Conservation (phyloP, 1,139 yeast genomes). For the Scheffersomyces illinoinensis region DNA sequence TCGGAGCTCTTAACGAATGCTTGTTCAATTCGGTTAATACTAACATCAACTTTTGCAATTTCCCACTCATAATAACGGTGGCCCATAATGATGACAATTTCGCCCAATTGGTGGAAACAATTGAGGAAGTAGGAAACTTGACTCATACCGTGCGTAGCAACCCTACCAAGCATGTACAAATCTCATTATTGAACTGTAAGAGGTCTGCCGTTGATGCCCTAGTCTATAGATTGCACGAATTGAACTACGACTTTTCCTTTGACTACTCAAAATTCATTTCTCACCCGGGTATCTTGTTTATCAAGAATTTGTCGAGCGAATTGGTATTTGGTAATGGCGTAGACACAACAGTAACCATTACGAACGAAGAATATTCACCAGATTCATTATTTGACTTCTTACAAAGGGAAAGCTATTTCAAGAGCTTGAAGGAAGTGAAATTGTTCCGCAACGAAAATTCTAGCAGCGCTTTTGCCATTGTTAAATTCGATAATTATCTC, state of each 20-base stretch:
- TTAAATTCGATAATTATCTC: constrained; percentile 36
- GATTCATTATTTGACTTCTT: constrained; percentile 23
- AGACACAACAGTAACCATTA: constrained; percentile 5
- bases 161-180: constrained; percentile 3
- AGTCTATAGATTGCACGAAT: constrained; percentile 8
- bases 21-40: constrained; percentile 3
- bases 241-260: constrained; percentile 6
- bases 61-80: constrained; percentile 6
- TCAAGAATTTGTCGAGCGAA: constrained; percentile 43
- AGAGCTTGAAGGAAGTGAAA: constrained; percentile 30
- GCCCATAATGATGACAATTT: background rate
- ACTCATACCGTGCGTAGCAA: constrained; percentile 9
- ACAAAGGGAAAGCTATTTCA: constrained; percentile 23
- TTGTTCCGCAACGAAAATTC: constrained; percentile 19
- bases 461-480: constrained; percentile 28
- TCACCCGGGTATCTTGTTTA: constrained; percentile 66
- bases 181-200: background rate
- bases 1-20: constrained; percentile 8
- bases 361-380: constrained; percentile 5
- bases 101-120: background rate
- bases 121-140: background rate
- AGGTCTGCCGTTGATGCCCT: constrained; percentile 6
- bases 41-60: constrained; percentile 1
- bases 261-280: constrained; percentile 48
- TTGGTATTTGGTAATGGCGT: constrained; percentile 13